phyloP scores from a whole-genome alignment of 1,139 yeast genomes.

The Taiozyma onychis region DNA sequence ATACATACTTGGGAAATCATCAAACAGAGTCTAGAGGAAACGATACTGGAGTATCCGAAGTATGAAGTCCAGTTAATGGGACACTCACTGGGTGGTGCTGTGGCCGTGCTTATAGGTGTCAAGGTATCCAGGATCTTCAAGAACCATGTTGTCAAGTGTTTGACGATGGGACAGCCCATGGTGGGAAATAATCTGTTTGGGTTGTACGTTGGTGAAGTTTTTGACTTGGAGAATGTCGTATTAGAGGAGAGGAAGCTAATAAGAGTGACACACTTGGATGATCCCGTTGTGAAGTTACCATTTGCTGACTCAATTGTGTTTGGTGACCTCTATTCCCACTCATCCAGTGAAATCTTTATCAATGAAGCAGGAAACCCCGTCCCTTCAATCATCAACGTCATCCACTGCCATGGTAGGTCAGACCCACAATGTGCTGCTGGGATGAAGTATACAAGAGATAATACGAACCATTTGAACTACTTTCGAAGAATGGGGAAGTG shows the following conservation, averaged over 20 bases:
- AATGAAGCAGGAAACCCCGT: constrained; percentile 34
- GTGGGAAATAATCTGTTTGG: constrained; percentile 40
- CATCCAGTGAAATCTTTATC: constrained; percentile 42
- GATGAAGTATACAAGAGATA: constrained; percentile 29
- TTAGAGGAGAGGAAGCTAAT: constrained; percentile 28
- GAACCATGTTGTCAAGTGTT: constrained; percentile 26
- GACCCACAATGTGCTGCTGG: constrained; percentile 24
- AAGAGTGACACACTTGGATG: constrained; percentile 42
- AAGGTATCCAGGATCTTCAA: constrained; percentile 34
- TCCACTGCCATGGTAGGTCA: constrained; percentile 34
- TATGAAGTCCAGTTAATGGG: constrained; percentile 40
- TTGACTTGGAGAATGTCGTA: constrained; percentile 6
- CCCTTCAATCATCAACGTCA: constrained; percentile 28
- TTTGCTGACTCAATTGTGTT: constrained; percentile 20
- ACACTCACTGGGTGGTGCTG: constrained; percentile 49
- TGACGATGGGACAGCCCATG: constrained; percentile 46
- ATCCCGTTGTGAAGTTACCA: constrained; percentile 42
- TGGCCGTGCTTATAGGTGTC: constrained; percentile 36
- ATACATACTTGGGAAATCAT: constrained; percentile 30
- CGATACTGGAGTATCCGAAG: constrained; percentile 15
- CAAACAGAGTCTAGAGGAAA: constrained; percentile 22
- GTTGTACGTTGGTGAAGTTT: constrained; percentile 33
- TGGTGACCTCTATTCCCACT: constrained; percentile 32
- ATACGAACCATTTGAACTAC: constrained; percentile 40
- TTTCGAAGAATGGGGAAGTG: constrained; percentile 45